Percentiles rank a stretch among this genome's conserved stretches.
Evolutionary conservation across 768 basidiomycete genomes (phyloP).

Genomic region (Panus rudis): DNA sequence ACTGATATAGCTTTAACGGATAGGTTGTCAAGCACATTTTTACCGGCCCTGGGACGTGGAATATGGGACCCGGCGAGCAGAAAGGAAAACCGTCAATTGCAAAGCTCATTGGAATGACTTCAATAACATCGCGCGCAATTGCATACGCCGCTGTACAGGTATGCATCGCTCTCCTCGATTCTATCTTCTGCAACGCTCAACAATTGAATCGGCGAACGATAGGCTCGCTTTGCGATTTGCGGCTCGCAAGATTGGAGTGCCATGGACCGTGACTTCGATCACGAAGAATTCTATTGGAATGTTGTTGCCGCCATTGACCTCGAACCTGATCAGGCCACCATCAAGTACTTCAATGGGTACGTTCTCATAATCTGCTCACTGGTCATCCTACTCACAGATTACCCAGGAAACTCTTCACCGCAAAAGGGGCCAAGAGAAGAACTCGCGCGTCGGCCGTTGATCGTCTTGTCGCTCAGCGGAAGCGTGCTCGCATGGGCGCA

Average conservation of each 20-base stretch:
- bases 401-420: no score
- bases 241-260: background rate
- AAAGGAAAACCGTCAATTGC: background rate
- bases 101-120: background rate
- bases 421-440: no score
- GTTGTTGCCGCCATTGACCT: background rate
- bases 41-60: background rate
- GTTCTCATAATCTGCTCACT: no score
- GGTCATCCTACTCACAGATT: no score
- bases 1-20: background rate
- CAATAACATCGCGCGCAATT: background rate
- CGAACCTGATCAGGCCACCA: no score
- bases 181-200: background rate
- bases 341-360: no score
- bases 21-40: conserved; percentile 3
- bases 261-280: conserved; percentile 1
- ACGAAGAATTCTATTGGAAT: conserved; percentile 1
- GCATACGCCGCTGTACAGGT: conserved; percentile 4
- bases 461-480: no score
- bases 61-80: background rate
- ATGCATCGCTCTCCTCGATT: background rate
- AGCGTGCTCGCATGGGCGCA: no score
- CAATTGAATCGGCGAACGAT: background rate
- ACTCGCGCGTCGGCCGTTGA: no score
- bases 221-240: conserved; percentile 1